A percentile compares a stretch with the other conserved stretches of the same genome.
These are phyloP conservation scores for Pythium aquatile DNA, from an alignment of 352 stramenopile genomes.

Conservation along the genomic window DNA sequence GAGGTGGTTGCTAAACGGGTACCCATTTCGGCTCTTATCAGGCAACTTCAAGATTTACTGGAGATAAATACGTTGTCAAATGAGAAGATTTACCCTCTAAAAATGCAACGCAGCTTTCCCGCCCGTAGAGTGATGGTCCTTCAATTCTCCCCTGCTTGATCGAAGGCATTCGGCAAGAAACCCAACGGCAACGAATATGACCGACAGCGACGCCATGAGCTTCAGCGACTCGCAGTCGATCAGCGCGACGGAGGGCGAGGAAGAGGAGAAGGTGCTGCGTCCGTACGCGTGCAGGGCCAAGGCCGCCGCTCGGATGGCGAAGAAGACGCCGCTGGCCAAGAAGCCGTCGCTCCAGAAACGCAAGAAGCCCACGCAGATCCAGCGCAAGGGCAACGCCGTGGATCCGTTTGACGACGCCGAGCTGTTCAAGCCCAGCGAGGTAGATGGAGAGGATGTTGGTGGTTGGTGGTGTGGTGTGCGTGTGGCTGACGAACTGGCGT, in stretches of 20 bases:
- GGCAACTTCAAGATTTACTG: too few relatives aligned
- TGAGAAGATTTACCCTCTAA: neutral
- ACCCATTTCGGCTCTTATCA: too few relatives aligned
- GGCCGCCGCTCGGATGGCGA: neutral
- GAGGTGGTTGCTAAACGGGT: too few relatives aligned
- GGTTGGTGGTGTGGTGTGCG: neutral
- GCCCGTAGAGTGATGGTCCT: slow-evolving; percentile 12
- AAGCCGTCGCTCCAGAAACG: slow-evolving; percentile 16
- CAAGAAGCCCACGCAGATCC: slow-evolving; percentile 11
- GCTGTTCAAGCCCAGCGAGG: slow-evolving; percentile 14
- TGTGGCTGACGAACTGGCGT: neutral
- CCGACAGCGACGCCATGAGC: slow-evolving; percentile 10
- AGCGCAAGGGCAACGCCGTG: neutral
- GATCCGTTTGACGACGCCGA: slow-evolving; percentile 12
- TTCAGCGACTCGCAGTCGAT: slow-evolving; percentile 10
- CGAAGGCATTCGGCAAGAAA: neutral
- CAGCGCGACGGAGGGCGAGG: neutral
- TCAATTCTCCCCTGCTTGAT: slow-evolving; percentile 6
- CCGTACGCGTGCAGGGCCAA: neutral
- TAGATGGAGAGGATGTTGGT: neutral
- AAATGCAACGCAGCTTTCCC: neutral
- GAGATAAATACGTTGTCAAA: too few relatives aligned
- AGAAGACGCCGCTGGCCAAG: slow-evolving; percentile 1
- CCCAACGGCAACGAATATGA: slow-evolving; percentile 7
- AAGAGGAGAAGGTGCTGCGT: slow-evolving; percentile 3